Evolutionary conservation across 140 eudicot genomes (phyloP).

Genomic region (Bidens hawaiensis): DNA sequence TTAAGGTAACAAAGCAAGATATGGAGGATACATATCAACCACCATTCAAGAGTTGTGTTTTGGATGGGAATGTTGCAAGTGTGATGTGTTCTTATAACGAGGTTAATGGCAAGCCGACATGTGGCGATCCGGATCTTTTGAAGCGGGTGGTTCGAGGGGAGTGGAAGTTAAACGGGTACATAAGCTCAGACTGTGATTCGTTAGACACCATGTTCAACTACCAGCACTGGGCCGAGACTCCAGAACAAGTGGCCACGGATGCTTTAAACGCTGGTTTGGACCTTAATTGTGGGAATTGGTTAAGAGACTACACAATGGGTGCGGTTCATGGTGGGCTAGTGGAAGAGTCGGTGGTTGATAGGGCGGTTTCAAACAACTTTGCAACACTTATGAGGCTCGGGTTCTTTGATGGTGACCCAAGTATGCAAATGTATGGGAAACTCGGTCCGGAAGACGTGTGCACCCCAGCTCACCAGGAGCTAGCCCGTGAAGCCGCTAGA

Average conservation of each 20-base stretch:
- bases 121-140: conserved; percentile 43
- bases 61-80: conserved; percentile 45
- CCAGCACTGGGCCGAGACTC: conserved; percentile 34
- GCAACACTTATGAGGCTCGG: conserved; percentile 42
- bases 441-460: conserved; percentile 47
- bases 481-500: conserved; percentile 53
- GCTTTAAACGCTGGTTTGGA: conserved; percentile 43
- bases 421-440: conserved; percentile 28
- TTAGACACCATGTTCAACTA: conserved; percentile 25
- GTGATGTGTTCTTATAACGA: conserved; percentile 50
- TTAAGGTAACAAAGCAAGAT: conserved; percentile 41
- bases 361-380: conserved; percentile 34
- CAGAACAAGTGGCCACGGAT: conserved; percentile 39
- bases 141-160: conserved; percentile 35
- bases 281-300: conserved; percentile 37
- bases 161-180: conserved; percentile 53
- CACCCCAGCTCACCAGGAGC: conserved; percentile 32
- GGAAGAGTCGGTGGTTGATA: conserved; percentile 30
- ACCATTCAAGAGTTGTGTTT: conserved; percentile 46
- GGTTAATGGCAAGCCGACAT: conserved; percentile 46
- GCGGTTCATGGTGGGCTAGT: conserved; percentile 33
- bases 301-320: conserved; percentile 25
- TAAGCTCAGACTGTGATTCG: conserved; percentile 46
- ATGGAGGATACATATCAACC: conserved; percentile 54
- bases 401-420: conserved; percentile 46